A percentile compares a stretch with the other conserved stretches of the same genome.
phyloP scores from a whole-genome alignment of 352 stramenopile species.

The Globisporangium lucens region DNA sequence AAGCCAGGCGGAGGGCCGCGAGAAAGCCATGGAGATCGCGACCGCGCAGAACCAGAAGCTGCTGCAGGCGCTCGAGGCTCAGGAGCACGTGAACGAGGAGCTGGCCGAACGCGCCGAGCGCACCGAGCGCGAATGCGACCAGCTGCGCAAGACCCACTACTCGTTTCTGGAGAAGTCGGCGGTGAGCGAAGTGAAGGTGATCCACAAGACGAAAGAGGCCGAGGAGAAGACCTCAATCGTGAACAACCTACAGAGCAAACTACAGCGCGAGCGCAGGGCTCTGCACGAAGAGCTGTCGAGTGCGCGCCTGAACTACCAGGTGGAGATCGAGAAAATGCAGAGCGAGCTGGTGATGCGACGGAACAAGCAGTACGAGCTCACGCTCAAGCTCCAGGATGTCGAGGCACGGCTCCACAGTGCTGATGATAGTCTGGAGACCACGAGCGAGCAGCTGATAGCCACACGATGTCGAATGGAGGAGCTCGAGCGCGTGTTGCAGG shows the following conservation, averaged over 20 bases:
- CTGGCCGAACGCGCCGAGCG: constrained; percentile 22
- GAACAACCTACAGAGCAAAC: constrained; percentile 43
- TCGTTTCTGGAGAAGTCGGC: constrained; percentile 27
- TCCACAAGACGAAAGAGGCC: constrained; percentile 44
- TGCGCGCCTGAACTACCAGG: constrained; percentile 42
- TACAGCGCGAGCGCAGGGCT: constrained; percentile 42
- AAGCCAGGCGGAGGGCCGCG: constrained; percentile 51
- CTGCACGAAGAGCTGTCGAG: constrained; percentile 45
- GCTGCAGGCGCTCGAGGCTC: constrained; percentile 52
- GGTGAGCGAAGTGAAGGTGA: constrained; percentile 43
- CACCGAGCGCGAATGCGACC: constrained; percentile 33
- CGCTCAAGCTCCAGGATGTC: constrained; percentile 56
- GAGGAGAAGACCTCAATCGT: constrained; percentile 36
- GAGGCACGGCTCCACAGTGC: constrained; percentile 49
- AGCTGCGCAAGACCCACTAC: constrained; percentile 32
- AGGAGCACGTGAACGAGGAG: constrained; percentile 41
- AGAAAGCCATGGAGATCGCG: constrained; percentile 73
- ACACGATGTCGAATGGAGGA: constrained; percentile 56
- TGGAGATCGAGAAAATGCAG: constrained; percentile 64
- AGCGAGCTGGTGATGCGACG: constrained; percentile 67
- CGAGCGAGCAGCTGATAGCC: constrained; percentile 44
- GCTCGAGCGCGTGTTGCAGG: constrained; percentile 49
- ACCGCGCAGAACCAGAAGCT: constrained; percentile 73
- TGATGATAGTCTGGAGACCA: constrained; percentile 31
- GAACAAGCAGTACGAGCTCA: constrained; percentile 82